Base-by-base conservation (phyloP, 305 asterid genomes). In the Monarda citriodora region DNA sequence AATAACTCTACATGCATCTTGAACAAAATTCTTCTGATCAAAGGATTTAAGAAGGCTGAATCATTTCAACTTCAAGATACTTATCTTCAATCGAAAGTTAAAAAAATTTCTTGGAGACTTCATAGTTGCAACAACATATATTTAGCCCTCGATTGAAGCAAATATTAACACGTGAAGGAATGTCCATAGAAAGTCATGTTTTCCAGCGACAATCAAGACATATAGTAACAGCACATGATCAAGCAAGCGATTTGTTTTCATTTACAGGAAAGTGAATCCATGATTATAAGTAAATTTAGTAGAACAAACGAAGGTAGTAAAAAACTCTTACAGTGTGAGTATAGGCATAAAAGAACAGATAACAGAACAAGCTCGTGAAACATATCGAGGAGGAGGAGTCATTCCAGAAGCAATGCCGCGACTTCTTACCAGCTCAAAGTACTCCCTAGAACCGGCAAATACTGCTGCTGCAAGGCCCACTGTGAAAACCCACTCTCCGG, bases 371-470 rank as follows among this genome's bases (percentile, higher is more conserved):
- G 92, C 88, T 67, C 91, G 87, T 54, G 99, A 91, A 50, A 88
- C 83, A 53, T 75, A 86, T 79, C 89, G 84, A 71, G 99, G 97
- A 67, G 95, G 98, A 66, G 99, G 97, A 61, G 99, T 84, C 96
- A 91, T 91, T 72, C 99, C 99, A 76, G 86, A 78, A 61, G 97
- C 85, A 70, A 88, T 91, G 69, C 98, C 98, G 34, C 79, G 94
- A 65, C 99, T 91, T 75, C 98, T 81, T 65, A 95, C 97, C 67
- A 91, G 89, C 80, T 84, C 99, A 85, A 95, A 88, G 74, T 84
- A 95, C 83, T 95, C 97, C 69, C 95, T 79, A 12, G 98, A 69
- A 63, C 86, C 97, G 63, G 82, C 65, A 79, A 91, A 86, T 31
- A 82, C 87, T 67, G 91, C 87, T 63, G 94, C 95, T 34, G 99